Evolutionary conservation across 164 flowering plant genomes (phyloP), one percentile per base, ranked within the genome.

Genomic region (Stephania cephalantha): DNA sequence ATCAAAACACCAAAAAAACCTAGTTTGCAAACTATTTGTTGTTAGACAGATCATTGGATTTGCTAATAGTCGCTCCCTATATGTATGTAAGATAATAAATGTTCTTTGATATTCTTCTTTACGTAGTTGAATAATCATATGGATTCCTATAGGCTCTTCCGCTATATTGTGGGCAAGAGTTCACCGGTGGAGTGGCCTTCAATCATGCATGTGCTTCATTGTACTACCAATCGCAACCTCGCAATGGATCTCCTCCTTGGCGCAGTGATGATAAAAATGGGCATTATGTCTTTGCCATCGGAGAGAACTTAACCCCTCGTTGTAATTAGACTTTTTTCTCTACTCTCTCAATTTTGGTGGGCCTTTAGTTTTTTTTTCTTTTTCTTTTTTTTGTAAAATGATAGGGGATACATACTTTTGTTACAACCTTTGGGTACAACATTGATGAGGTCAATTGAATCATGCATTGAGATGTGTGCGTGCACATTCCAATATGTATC

Each of bases 191-290:
- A 68, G 81, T 67, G 10, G 73, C 81, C 55, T 79, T 88, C 45
- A 85, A 80, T 80, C 85, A 83, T 82, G 76, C 82, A 0, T 86
- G 75, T 77, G 74, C 93, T 63, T 80, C 90, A 58, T 48, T 85
- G 78, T 85, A 83, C 81, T 85, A 79, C 77, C 84, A 87, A 73
- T 86, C 83, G 29, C 48, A 85, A 61, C 83, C 88, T 74, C 90
- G 82, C 55, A 82, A 82, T 82, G 89, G 81, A 50, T 92, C 98
- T 7, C 94, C 98, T 50, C 97, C 98, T 58, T 87, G 93, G 94
- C 84, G 98, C 77, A 86, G 83, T 17, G 98, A 94, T 83, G 94
- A 94, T 80, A 90, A 92, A 85, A 95, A 94, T 72, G 98, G 98
- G 0, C 98, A 94, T 78, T 94, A 90, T 71, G 83, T 86, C 30